phyloP scores from a whole-genome alignment of 1,284 basidiomycete genomes.

The Trametes polyzona region DNA sequence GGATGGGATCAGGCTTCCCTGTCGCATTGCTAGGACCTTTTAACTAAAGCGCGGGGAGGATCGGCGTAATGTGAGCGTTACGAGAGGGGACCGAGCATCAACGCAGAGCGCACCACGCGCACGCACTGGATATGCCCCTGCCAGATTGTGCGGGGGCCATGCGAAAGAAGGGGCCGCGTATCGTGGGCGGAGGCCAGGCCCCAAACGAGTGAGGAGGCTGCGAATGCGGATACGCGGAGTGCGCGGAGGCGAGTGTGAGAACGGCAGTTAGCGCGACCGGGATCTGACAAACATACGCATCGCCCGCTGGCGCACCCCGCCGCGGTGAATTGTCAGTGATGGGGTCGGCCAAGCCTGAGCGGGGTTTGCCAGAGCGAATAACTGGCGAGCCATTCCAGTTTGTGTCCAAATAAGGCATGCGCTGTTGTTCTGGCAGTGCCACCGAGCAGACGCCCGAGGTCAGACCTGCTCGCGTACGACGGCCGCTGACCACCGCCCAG shows the following conservation, averaged over 20 bases:
- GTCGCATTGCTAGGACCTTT: conserved; percentile 1
- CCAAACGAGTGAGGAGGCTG: conserved; percentile 23
- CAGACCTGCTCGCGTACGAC: neutral
- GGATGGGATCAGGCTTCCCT: conserved; percentile 8
- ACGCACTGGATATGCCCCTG: conserved; percentile 7
- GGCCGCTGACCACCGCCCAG: neutral
- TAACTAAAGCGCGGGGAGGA: conserved; percentile 1
- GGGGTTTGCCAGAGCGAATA: conserved; percentile 14
- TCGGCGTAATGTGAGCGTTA: conserved; percentile 17
- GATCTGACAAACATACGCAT: conserved; percentile 15
- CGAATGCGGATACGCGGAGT: conserved; percentile 19
- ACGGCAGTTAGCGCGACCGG: neutral
- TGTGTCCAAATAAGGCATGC: conserved; percentile 15
- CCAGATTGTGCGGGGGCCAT: conserved; percentile 7
- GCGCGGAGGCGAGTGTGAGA: conserved; percentile 20
- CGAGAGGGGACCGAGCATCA: conserved; percentile 21
- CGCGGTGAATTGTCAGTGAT: conserved; percentile 17
- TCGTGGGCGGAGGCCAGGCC: conserved; percentile 11
- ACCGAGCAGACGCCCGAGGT: conserved; percentile 14
- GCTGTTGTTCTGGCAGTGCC: conserved; percentile 24
- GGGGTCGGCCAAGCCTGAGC: conserved; percentile 10
- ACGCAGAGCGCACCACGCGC: conserved; percentile 11
- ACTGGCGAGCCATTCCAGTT: conserved; percentile 17
- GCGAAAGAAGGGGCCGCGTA: conserved; percentile 7
- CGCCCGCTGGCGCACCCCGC: conserved; percentile 7